Evolutionary conservation across 1,284 basidiomycete species (phyloP), one percentile per base, ranked within the genome.

Genomic region (Neotropicomus parvogracilis): DNA sequence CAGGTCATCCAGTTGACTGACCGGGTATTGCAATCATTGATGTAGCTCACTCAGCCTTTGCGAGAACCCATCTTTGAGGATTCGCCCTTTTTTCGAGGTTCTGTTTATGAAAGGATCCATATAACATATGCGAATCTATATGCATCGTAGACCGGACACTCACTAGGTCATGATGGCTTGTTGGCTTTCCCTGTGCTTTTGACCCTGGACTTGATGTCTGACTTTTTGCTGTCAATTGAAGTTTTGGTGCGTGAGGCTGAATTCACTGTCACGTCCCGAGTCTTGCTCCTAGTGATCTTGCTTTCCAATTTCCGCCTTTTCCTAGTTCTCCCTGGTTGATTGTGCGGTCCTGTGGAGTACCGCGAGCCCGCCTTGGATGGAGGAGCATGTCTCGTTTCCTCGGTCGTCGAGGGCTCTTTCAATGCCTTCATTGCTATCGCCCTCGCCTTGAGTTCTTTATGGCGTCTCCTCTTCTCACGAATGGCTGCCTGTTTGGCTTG

Each of bases 1-100:
- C 58, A 91, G 89, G 83, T 91, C 26, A 78, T 92, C 53, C 71
- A 79, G 54, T 74, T 76, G 70, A 86, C 86, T 1, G 80, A 89
- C 57, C 71, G 71, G 28, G 82, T 85, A 14, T 58, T 88, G 52
- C 78, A 76, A 59, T 78, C 76, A 28, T 65, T 85, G 47, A 70
- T 72, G 55, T 83, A 71, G 64, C 51, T 33, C 34, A 28, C 51
- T 33, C 34, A 28, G 32, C 26, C 14, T 39, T n/a, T 37, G 31
- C 10, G 27, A 37, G 29, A 12, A 35, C 33, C 34, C 27, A 39
- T 48, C 34, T 43, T 41, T 26, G 24, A 24, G 55, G 49, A 45
- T 39, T 36, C 24, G 35, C 7, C 19, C 24, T 44, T 44, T 48
- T 55, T 48, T 40, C 44, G 31, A 20, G 12, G 21, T 48, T 48